Conservation (phyloP, 306 rosid species). For the Prosopis cineraria region DNA sequence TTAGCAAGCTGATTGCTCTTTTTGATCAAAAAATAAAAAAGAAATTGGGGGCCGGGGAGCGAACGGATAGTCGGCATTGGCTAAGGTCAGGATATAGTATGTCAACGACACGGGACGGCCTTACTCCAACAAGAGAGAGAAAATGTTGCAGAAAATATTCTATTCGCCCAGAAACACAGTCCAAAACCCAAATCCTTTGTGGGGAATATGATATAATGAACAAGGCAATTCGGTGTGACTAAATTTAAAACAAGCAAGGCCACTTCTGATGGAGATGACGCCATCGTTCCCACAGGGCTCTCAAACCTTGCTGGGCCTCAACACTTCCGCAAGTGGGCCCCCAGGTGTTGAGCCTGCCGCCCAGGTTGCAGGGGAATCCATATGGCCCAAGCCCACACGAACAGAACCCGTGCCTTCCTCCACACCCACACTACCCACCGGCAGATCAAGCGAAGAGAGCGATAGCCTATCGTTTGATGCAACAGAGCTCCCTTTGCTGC, state of each 20-base stretch:
- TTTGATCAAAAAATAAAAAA: no score
- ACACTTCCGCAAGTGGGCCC: conserved; percentile 79
- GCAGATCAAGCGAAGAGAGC: conserved; percentile 61
- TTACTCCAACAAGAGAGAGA: no score
- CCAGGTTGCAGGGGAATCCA: conserved; percentile 51
- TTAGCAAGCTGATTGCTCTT: no score
- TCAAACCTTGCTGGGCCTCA: conserved; percentile 53
- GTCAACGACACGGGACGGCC: no score
- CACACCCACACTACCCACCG: conserved; percentile 41
- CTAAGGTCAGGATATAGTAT: no score
- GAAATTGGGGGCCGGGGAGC: no score
- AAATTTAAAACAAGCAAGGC: no score
- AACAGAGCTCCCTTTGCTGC: conserved; percentile 27
- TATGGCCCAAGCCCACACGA: conserved; percentile 48
- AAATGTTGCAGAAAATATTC: no score
- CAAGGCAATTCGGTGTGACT: no score
- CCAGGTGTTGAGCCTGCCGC: conserved; percentile 48
- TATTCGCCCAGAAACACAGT: no score
- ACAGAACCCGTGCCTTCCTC: conserved; percentile 41
- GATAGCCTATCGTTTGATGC: conserved; percentile 46
- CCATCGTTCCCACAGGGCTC: conserved; percentile 44
- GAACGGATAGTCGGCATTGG: neutral
- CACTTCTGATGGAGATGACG: conserved; percentile 66
- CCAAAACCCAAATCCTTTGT: no score
- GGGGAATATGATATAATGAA: no score